Base-by-base conservation (phyloP, 768 basidiomycete species). In the Hypsizygus marmoreus region DNA sequence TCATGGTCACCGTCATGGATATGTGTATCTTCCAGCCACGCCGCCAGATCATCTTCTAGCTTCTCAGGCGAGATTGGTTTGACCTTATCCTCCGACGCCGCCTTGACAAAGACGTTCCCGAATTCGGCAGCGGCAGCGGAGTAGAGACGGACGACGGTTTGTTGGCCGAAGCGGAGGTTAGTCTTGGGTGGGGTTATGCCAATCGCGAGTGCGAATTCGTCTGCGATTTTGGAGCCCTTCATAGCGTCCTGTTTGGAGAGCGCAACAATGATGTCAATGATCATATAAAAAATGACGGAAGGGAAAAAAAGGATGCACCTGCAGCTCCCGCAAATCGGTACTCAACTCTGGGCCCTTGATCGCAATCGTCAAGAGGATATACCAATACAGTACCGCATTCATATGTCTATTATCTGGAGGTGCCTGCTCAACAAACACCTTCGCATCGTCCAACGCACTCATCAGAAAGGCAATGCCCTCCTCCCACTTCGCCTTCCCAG, bases 401-500 rank as follows among this genome's bases (percentile, higher is more conserved):
- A 82, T 78, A 53, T 82, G 71, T 11, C 80, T 67, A 37, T 77
- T 76, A 54, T 86, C 84, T 0, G 83, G 84, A 0, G 84, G 82
- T 0, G 82, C 81, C 34, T 77, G 63, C 0, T 66, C 62, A 2
- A 82, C 66, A 57, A 77, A 86, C 1, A 64, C 62, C 52, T 79
- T 80, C 11, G 83, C 71, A 51, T 86, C 83, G 23, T 84, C 81
- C 50, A 76, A 58, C 0, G 85, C 81, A 35, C 78, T 81, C 53
- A 67, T 75, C 45, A 86, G 55, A 50, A 82, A 80, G 1, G 82
- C 81, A 31, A 80, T 72, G 0, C 81, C 84, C 51, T 84, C 79
- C 12, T 80, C 76, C 74, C 76, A 79, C 40, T 74, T 75, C 34
- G 58, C 57, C 30, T 72, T 64, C 1, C 74, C 77, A 2, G 60